These are phyloP conservation scores for Meripilus lineatus DNA, from an alignment of 1,284 basidiomycete genomes.

Conservation along the genomic window DNA sequence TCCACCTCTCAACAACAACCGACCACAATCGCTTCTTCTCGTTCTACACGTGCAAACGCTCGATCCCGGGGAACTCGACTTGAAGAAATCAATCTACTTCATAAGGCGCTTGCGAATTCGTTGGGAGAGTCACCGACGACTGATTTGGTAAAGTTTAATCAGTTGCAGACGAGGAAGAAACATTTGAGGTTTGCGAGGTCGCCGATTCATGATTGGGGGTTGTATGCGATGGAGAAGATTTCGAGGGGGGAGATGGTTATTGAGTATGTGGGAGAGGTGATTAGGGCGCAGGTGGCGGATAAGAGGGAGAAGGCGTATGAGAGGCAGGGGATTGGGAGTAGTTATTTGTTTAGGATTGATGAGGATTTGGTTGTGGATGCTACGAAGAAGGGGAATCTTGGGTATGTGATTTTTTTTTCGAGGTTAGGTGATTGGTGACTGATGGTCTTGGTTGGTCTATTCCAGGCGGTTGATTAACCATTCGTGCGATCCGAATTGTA, in stretches of 20 bases:
- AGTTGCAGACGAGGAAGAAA: slow-evolving; percentile 97
- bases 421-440: slow-evolving; percentile 12
- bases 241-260: slow-evolving; percentile 97
- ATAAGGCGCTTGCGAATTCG: slow-evolving; percentile 67
- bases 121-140: slow-evolving; percentile 62
- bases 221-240: slow-evolving; percentile 95
- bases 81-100: slow-evolving; percentile 88
- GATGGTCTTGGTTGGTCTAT: slow-evolving; percentile 12
- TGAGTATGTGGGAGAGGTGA: slow-evolving; percentile 98
- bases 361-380: slow-evolving; percentile 95
- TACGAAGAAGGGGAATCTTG: slow-evolving; percentile 97
- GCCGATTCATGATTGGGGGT: slow-evolving; percentile 97
- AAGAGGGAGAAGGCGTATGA: slow-evolving; percentile 97
- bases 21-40: slow-evolving; percentile 68
- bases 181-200: slow-evolving; percentile 94
- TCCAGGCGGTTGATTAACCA: slow-evolving; percentile 91
- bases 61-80: slow-evolving; percentile 90
- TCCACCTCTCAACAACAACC: slow-evolving; percentile 45
- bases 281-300: slow-evolving; percentile 94
- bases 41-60: slow-evolving; percentile 93
- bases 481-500: slow-evolving; percentile 96
- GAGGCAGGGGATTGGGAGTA: slow-evolving; percentile 91
- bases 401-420: slow-evolving; percentile 48
- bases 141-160: slow-evolving; percentile 93
- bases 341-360: slow-evolving; percentile 91